phyloP scores from a whole-genome alignment of 352 stramenopile species.

The Globisporangium cederbergense region DNA sequence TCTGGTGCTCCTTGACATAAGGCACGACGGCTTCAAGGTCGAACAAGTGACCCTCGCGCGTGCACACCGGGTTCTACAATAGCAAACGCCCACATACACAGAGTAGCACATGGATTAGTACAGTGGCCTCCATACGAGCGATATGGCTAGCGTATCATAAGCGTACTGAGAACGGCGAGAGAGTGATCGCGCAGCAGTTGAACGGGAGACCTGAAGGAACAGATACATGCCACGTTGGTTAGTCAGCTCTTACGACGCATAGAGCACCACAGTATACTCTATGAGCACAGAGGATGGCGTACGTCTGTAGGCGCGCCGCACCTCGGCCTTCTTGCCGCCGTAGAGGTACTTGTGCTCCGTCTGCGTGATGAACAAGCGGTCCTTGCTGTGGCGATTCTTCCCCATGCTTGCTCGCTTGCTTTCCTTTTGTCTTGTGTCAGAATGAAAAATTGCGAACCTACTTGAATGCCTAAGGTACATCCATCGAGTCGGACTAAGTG shows the following conservation, averaged over 20 bases:
- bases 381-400: constrained; percentile 91
- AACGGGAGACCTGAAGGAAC: constrained; percentile 88
- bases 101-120: neutral
- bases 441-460: neutral
- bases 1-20: constrained; percentile 95
- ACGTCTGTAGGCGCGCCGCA: constrained; percentile 77
- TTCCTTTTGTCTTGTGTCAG: neutral
- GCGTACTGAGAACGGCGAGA: constrained; percentile 83
- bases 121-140: neutral
- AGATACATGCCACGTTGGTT: neutral
- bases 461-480: no score
- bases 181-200: constrained; percentile 97
- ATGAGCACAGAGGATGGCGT: constrained; percentile 7
- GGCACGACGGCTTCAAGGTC: constrained; percentile 95
- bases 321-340: constrained; percentile 89
- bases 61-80: constrained; percentile 91
- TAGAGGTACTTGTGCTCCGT: constrained; percentile 93
- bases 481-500: neutral
- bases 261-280: neutral
- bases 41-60: constrained; percentile 94
- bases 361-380: constrained; percentile 87
- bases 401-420: constrained; percentile 34
- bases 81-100: neutral
- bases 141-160: neutral
- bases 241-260: neutral